Percentiles rank a stretch among this genome's conserved stretches.
Evolutionary conservation across 768 basidiomycete genomes (phyloP).

Genomic region (Auriscalpium orientale): DNA sequence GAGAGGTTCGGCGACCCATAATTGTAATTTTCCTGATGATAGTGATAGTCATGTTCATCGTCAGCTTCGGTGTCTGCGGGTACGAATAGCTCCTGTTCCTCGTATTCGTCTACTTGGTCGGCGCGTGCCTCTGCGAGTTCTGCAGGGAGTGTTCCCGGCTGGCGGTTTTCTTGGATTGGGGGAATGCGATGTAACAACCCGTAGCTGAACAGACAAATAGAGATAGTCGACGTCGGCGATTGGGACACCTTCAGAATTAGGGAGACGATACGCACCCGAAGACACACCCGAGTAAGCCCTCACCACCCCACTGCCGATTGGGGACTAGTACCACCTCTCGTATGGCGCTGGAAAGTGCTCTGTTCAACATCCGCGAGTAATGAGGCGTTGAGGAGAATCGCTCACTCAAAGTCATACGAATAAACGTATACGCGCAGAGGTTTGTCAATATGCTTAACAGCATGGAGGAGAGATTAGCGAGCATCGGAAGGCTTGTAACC

Average conservation of each 20-base stretch:
- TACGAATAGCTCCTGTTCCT: slow-evolving; percentile 63
- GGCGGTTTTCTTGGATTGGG: slow-evolving; percentile 53
- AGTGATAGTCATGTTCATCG: slow-evolving; percentile 16
- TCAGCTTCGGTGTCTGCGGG: slow-evolving; percentile 58
- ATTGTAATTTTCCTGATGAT: slow-evolving; percentile 22
- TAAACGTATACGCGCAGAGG: slow-evolving; percentile 93
- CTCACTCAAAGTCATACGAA: slow-evolving; percentile 93
- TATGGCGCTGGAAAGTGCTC: slow-evolving; percentile 53
- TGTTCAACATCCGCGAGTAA: slow-evolving; percentile 2
- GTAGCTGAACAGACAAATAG: slow-evolving; percentile 44
- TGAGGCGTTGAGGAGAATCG: slow-evolving; percentile 9
- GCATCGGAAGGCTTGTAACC: neutral
- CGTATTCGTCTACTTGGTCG: slow-evolving; percentile 35
- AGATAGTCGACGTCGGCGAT: neutral
- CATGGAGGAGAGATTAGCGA: neutral
- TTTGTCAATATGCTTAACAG: slow-evolving; percentile 79
- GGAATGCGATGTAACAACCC: slow-evolving; percentile 93
- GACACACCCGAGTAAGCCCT: slow-evolving; percentile 89
- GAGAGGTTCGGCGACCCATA: slow-evolving; percentile 5
- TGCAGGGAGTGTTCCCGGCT: slow-evolving; percentile 48
- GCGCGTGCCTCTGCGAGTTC: slow-evolving; percentile 38
- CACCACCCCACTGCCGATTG: slow-evolving; percentile 96
- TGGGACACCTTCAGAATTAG: neutral
- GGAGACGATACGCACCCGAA: slow-evolving; percentile 62
- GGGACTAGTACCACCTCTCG: slow-evolving; percentile 92